A percentile compares a stretch with the other conserved stretches of the same genome.
phyloP scores from a whole-genome alignment of 2,329 filamentous ascomycete genomes.

The Fusarium robinianum region DNA sequence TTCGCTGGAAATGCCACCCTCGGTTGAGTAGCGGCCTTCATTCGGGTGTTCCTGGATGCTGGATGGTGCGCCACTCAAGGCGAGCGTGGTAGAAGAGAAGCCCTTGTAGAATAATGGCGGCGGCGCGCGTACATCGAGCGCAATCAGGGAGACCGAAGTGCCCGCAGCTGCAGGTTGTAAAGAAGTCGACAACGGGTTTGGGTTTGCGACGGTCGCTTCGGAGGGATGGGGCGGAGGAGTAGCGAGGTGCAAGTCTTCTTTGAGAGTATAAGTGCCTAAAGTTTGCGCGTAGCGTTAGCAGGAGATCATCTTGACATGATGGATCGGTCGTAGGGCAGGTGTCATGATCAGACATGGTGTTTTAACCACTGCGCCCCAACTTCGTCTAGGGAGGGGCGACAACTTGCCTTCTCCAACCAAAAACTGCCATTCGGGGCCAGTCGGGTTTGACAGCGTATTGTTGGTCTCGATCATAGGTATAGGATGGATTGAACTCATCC shows the following conservation, averaged over 20 bases:
- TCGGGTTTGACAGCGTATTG: slow-evolving; percentile 81
- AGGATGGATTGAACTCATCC: slow-evolving; percentile 68
- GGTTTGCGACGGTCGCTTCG: slow-evolving; percentile 83
- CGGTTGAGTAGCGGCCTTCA: slow-evolving; percentile 63
- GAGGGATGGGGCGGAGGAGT: slow-evolving; percentile 95
- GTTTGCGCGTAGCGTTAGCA: slow-evolving; percentile 24
- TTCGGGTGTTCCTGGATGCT: slow-evolving; percentile 66
- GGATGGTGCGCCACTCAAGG: slow-evolving; percentile 47
- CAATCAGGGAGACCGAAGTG: slow-evolving; percentile 80
- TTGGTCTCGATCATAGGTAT: slow-evolving; percentile 89
- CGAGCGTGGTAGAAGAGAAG: slow-evolving; percentile 55
- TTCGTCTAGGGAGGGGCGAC: too few relatives aligned
- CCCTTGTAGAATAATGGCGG: slow-evolving; percentile 61
- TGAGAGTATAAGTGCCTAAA: slow-evolving; percentile 82
- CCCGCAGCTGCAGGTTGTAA: slow-evolving; percentile 83
- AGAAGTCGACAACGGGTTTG: slow-evolving; percentile 86
- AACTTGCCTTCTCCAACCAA: slow-evolving; percentile 84
- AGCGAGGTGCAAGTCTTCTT: slow-evolving; percentile 89
- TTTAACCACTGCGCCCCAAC: too few relatives aligned
- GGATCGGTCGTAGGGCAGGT: not conserved
- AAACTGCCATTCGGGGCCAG: slow-evolving; percentile 83
- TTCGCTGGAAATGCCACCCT: slow-evolving; percentile 62
- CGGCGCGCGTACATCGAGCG: slow-evolving; percentile 64
- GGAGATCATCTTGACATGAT: not conserved
- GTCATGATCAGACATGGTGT: too few relatives aligned